These are phyloP conservation scores for Aspergillus campestris DNA, from an alignment of 495 filamentous ascomycete species.

Conservation along the genomic window DNA sequence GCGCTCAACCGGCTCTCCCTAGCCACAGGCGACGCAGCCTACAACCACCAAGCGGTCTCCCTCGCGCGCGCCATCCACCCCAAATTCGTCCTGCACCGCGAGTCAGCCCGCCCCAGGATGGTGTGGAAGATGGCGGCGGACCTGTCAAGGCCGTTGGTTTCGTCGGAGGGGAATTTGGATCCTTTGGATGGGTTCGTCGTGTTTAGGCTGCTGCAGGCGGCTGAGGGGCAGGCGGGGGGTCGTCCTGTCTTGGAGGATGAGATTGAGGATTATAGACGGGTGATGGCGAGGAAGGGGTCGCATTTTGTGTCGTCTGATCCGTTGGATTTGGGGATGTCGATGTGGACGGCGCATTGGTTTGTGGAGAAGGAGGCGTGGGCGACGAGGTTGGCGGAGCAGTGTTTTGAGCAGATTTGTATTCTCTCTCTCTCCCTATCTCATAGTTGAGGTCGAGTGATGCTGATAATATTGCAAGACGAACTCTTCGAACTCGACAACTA, in stretches of 20 bases:
- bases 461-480: constrained; percentile 18
- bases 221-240: constrained; percentile 21
- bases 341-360: constrained; percentile 57
- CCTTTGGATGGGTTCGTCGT: constrained; percentile 53
- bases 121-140: constrained; percentile 57
- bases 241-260: constrained; percentile 37
- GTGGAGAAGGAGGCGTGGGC: constrained; percentile 46
- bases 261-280: constrained; percentile 48
- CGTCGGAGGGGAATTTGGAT: constrained; percentile 52
- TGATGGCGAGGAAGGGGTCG: constrained; percentile 44
- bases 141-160: constrained; percentile 41
- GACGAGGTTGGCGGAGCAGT: constrained; percentile 27
- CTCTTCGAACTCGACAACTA: constrained; percentile 34
- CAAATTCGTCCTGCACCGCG: constrained; percentile 40
- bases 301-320: constrained; percentile 45
- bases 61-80: constrained; percentile 53
- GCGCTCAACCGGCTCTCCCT: constrained; percentile 51
- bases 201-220: constrained; percentile 44
- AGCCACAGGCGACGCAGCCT: constrained; percentile 40
- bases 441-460: not conserved
- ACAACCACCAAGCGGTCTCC: constrained; percentile 47
- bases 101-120: constrained; percentile 35
- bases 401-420: constrained; percentile 39
- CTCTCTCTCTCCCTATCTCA: not conserved
- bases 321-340: constrained; percentile 56